Percentiles rank a stretch among this genome's conserved stretches.
phyloP scores from a whole-genome alignment of 495 filamentous ascomycete genomes.

The Talaromyces wortmannii region DNA sequence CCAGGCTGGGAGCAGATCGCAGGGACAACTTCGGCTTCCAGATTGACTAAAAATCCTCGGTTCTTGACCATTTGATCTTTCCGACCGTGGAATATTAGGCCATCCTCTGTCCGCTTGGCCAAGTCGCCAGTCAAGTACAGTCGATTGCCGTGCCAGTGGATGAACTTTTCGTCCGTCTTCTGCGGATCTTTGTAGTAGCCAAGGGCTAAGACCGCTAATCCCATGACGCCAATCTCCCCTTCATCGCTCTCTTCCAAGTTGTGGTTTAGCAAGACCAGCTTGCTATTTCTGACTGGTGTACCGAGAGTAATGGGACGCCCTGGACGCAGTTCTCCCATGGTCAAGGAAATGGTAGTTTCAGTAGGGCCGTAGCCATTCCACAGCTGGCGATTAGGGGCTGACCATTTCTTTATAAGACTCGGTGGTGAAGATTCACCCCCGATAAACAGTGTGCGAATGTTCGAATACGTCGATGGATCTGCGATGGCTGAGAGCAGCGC shows the following conservation, averaged over 20 bases:
- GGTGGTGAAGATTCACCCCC: conserved; percentile 14
- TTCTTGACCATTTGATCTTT: conserved; percentile 16
- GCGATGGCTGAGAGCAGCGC: background rate
- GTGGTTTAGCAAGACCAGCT: background rate
- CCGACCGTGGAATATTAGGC: conserved; percentile 10
- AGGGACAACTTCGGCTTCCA: conserved; percentile 7
- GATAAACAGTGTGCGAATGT: conserved; percentile 12
- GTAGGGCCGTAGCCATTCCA: conserved; percentile 21
- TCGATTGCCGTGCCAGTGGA: conserved; percentile 10
- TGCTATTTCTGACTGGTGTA: background rate
- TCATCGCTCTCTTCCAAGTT: conserved; percentile 5
- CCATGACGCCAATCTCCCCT: conserved; percentile 17
- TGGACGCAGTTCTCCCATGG: conserved; percentile 7
- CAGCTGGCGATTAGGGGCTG: conserved; percentile 6
- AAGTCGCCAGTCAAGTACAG: conserved; percentile 13
- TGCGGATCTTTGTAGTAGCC: conserved; percentile 14
- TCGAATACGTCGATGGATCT: background rate
- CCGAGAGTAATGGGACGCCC: background rate
- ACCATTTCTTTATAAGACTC: conserved; percentile 11
- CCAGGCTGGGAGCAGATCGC: background rate
- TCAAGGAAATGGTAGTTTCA: conserved; percentile 14
- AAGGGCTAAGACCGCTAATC: conserved; percentile 7
- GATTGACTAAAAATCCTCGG: conserved; percentile 16
- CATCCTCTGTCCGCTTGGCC: conserved; percentile 5
- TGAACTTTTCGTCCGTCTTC: conserved; percentile 11